phyloP scores from a whole-genome alignment of 495 filamentous ascomycete species.

The Xylaria scruposa region DNA sequence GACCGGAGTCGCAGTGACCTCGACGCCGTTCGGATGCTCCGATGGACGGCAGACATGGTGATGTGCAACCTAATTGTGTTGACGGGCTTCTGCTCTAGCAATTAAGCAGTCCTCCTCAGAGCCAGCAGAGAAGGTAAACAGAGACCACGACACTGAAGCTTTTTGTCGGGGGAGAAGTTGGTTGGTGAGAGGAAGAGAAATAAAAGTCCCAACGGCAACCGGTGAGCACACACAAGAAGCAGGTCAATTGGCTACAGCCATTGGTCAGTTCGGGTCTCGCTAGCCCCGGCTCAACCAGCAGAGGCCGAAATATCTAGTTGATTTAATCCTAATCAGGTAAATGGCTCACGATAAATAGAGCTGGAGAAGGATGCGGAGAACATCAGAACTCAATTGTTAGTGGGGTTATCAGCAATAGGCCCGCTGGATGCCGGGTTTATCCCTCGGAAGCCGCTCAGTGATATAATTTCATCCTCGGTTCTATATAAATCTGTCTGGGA shows the following conservation, averaged over 20 bases:
- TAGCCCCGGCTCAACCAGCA: conserved; percentile 2
- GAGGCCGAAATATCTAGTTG: neutral
- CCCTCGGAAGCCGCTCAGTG: conserved; percentile 20
- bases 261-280: conserved; percentile 19
- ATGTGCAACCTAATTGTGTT: conserved; percentile 6
- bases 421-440: conserved; percentile 18
- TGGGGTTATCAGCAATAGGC: neutral
- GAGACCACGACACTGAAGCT: neutral
- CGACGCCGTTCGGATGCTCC: conserved; percentile 41
- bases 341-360: neutral
- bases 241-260: conserved; percentile 21
- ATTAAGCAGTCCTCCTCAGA: neutral
- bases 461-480: conserved; percentile 10
- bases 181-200: conserved; percentile 8
- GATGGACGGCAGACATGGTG: conserved; percentile 43
- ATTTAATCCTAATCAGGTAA: conserved; percentile 2
- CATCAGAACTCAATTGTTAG: neutral
- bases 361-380: conserved; percentile 7
- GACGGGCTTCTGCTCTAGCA: neutral
- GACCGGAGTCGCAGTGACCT: conserved; percentile 42
- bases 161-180: neutral
- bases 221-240: neutral
- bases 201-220: neutral
- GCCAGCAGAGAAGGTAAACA: neutral
- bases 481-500: neutral